Conservation (phyloP, 768 basidiomycete genomes). For the Clitopilus hobsonii region DNA sequence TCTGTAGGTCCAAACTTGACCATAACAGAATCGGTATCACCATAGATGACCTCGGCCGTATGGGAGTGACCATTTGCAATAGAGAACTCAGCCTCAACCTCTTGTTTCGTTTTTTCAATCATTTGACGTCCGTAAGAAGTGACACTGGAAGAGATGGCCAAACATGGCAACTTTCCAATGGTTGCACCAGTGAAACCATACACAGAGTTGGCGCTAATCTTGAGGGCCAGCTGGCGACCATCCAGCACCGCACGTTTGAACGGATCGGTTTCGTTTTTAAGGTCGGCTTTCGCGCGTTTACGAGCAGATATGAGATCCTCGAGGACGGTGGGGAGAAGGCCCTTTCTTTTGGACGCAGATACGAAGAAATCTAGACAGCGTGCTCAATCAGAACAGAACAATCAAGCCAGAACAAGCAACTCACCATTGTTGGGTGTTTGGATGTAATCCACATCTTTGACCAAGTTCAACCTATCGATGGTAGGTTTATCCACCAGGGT, state of each 20-base stretch:
- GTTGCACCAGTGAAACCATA: constrained; percentile 99
- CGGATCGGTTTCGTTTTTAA: constrained; percentile 95
- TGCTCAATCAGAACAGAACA: background rate
- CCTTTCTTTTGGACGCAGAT: constrained; percentile 69
- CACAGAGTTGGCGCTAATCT: constrained; percentile 99
- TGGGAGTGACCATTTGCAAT: constrained; percentile 80
- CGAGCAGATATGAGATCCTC: constrained; percentile 92
- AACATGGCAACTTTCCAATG: constrained; percentile 92
- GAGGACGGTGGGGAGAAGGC: constrained; percentile 84
- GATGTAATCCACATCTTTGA: constrained; percentile 87
- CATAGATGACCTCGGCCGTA: constrained; percentile 94
- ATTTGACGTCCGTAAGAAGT: constrained; percentile 98
- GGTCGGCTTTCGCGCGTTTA: constrained; percentile 91
- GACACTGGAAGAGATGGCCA: constrained; percentile 91
- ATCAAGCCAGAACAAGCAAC: background rate
- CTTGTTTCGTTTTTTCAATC: constrained; percentile 97
- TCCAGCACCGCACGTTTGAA: constrained; percentile 97
- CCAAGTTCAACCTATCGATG: constrained; percentile 72
- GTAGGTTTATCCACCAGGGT: constrained; percentile 82
- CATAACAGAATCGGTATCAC: constrained; percentile 99
- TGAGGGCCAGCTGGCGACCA: constrained; percentile 93
- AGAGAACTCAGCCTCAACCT: constrained; percentile 86
- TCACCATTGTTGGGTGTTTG: constrained; percentile 94
- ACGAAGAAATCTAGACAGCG: constrained; percentile 73
- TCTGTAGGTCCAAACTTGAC: constrained; percentile 92